Base-by-base conservation (phyloP, 306 rosid species). In the Pyrus betulifolia region DNA sequence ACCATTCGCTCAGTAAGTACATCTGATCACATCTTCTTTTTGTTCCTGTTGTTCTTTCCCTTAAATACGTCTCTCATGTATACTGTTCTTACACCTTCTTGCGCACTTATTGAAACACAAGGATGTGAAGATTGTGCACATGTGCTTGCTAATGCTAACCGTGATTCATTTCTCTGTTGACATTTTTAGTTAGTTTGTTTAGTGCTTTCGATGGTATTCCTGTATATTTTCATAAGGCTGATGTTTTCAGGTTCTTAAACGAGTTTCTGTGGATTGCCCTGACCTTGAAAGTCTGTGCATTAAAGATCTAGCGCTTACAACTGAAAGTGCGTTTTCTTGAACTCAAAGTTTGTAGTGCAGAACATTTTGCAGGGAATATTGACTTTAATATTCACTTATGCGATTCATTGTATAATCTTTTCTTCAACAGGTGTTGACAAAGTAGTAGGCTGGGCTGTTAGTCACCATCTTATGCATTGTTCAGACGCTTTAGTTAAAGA, bases 381-480 rank as follows among this genome's bases (percentile, higher is more conserved):
- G 74, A 13, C 67, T 79, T 70, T 22, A 30, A 67, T 79, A 18
- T 42, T 42, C 61, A 54, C 79, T 76, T 76, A 77, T 69, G 69
- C 28, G 44, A 31, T 30, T 79, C 9, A 49, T 64, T 27, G 6
- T 42, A 15, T 28, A 31, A 17, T 64, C 4, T 73, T 45, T 60
- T 23, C 64, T 22, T 70, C 25, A 28, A 42, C 80, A 94, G 98
- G 83, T 79, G 98, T 90, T 74, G 97, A 94, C 83, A 94, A 90
- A 85, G 80, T 87, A 23, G 81, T 89, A 17, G 97, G 98, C 44
- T 94, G 98, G 98, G 96, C 97, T 59, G 62, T 94, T 82, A 91
- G 96, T 87, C 63, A 85, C 75, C 93, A 87, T 70, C 87, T 81
- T 74, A 90, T 90, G 97, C 88, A 87, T 82, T 84, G 72, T 59